phyloP scores from a whole-genome alignment of 192 early-diverging fungal genomes.

The Linnemannia hyalina region DNA sequence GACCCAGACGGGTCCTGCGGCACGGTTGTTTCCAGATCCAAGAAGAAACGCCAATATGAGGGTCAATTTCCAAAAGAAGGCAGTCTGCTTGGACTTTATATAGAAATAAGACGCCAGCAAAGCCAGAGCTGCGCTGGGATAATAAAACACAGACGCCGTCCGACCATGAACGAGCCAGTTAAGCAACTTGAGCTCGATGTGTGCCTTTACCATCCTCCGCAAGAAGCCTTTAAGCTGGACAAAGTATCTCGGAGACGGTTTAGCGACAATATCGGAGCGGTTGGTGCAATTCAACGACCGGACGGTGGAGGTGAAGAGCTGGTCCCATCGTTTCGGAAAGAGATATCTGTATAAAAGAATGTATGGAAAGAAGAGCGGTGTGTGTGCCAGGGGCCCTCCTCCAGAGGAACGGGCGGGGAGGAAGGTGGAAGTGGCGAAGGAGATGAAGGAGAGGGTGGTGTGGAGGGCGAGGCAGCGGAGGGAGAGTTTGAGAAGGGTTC shows the following conservation, averaged over 20 bases:
- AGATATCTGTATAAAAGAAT: slow-evolving; percentile 31
- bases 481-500: background rate
- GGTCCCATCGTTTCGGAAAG: slow-evolving; percentile 30
- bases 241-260: slow-evolving; percentile 17
- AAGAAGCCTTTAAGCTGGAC: background rate
- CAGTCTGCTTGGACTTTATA: slow-evolving; percentile 13
- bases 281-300: slow-evolving; percentile 19
- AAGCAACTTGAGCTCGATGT: background rate
- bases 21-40: background rate
- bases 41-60: background rate
- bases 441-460: background rate
- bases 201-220: slow-evolving; percentile 10
- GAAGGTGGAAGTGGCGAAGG: background rate
- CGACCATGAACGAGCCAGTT: slow-evolving; percentile 12
- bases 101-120: slow-evolving; percentile 11
- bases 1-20: slow-evolving; percentile 21
- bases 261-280: slow-evolving; percentile 32
- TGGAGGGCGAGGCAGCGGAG: slow-evolving; percentile 26
- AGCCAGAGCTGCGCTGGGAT: background rate
- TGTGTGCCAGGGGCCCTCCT: background rate
- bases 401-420: background rate
- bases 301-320: slow-evolving; percentile 31
- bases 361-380: slow-evolving; percentile 24
- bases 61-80: background rate
- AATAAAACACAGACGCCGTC: background rate